Evolutionary conservation across 768 basidiomycete genomes (phyloP).

Genomic region (Mycena alexandri): DNA sequence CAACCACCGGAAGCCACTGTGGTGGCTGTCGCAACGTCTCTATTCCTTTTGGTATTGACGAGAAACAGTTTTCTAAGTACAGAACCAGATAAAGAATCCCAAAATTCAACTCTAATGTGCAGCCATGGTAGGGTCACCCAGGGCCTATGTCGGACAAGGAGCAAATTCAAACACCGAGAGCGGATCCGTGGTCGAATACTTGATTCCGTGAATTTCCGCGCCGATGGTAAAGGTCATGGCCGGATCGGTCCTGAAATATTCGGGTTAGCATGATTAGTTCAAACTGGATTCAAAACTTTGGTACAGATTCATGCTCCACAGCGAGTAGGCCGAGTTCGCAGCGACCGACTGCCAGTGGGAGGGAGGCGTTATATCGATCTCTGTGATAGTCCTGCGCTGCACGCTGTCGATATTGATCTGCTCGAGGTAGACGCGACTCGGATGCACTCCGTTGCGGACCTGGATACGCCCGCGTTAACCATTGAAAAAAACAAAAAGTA

Average conservation of each 20-base stretch:
- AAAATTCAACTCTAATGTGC: constrained; percentile 17
- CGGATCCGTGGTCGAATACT: constrained; percentile 18
- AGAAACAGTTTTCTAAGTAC: background rate
- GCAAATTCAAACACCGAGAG: constrained; percentile 5
- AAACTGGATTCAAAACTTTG: constrained; percentile 14
- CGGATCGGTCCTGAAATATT: constrained; percentile 19
- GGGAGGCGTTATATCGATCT: constrained; percentile 15
- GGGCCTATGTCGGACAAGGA: background rate
- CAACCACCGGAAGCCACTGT: too few species aligned
- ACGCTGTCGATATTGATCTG: constrained; percentile 5
- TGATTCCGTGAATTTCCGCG: constrained; percentile 22
- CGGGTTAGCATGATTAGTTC: constrained; percentile 15
- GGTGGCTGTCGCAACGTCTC: too few species aligned
- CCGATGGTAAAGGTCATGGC: constrained; percentile 18
- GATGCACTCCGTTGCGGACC: constrained; percentile 18
- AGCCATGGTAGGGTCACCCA: constrained; percentile 6
- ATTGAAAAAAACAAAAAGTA: background rate
- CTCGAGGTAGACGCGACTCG: constrained; percentile 17
- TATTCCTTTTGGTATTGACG: too few species aligned
- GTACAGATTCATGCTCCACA: constrained; percentile 20
- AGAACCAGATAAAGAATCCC: constrained; percentile 17
- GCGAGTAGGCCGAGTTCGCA: constrained; percentile 5
- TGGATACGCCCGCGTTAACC: constrained; percentile 5
- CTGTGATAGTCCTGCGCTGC: constrained; percentile 2
- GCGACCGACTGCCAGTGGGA: constrained; percentile 2